Conservation (phyloP, 176 grass and related monocot genomes). For the Cenchrus americanus region DNA sequence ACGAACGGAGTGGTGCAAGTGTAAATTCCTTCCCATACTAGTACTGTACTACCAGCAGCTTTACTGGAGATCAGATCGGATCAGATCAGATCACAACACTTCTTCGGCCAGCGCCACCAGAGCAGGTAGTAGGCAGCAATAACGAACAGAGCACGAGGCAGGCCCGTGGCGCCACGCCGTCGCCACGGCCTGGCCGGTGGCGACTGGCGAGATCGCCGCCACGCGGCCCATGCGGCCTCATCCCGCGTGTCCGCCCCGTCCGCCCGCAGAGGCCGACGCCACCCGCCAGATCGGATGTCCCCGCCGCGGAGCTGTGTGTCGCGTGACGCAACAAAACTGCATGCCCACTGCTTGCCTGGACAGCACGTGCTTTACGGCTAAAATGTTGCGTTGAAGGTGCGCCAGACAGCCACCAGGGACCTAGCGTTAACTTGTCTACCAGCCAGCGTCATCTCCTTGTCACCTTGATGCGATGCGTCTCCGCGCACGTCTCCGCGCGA, state of each 20-base stretch:
- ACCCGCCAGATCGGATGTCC: not conserved
- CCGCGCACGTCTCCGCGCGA: not conserved
- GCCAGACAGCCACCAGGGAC: too few relatives aligned
- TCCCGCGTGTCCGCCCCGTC: not conserved
- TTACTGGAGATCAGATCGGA: not conserved
- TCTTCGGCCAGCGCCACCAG: not conserved
- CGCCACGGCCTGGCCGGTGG: constrained; percentile 4
- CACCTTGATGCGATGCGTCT: not conserved
- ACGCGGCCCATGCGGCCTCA: too few relatives aligned
- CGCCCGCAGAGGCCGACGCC: not conserved
- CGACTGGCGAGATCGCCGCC: not conserved
- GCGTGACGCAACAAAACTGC: not conserved
- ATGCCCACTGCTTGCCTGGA: not conserved
- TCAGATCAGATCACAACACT: not conserved
- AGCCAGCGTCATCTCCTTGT: not conserved
- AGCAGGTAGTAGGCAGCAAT: not conserved
- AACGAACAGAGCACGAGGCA: not conserved
- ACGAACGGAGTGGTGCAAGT: not conserved
- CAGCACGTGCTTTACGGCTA: not conserved
- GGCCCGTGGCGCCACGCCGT: constrained; percentile 38
- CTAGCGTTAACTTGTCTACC: not conserved
- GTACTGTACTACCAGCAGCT: not conserved
- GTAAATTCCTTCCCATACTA: too few relatives aligned
- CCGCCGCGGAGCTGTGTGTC: not conserved
- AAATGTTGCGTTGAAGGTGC: not conserved